These are phyloP conservation scores for Aquilaria sinensis DNA, from an alignment of 345 rosid genomes.

Conservation along the genomic window DNA sequence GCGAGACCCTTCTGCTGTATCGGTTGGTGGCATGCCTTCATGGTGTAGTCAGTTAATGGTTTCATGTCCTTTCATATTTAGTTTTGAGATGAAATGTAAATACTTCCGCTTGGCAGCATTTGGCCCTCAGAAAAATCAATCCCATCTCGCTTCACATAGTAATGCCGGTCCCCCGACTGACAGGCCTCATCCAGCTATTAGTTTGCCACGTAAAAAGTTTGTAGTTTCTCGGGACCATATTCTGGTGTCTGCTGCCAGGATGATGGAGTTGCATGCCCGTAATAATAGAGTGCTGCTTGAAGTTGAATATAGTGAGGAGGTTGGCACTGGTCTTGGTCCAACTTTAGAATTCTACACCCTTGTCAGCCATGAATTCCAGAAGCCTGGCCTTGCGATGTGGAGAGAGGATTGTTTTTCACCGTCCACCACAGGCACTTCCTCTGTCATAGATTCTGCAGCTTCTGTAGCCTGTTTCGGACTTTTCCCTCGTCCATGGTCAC, in stretches of 20 bases:
- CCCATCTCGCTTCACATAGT: conserved; percentile 30
- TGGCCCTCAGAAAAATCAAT: conserved; percentile 43
- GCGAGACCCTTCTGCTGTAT: conserved; percentile 66
- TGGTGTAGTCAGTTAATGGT: conserved; percentile 84
- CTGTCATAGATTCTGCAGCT: conserved; percentile 22
- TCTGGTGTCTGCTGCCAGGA: conserved; percentile 69
- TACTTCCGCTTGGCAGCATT: conserved; percentile 80
- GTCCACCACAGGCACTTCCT: conserved; percentile 16
- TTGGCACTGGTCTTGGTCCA: conserved; percentile 98
- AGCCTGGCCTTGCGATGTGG: conserved; percentile 77
- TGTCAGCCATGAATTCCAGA: conserved; percentile 85
- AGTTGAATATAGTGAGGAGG: conserved; percentile 87
- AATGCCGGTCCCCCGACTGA: conserved; percentile 42
- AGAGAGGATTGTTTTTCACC: conserved; percentile 49
- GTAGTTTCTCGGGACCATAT: conserved; percentile 61
- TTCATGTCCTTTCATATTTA: conserved; percentile 86
- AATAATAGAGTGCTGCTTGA: conserved; percentile 63
- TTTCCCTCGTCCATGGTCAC: conserved; percentile 78
- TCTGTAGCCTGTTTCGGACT: conserved; percentile 49
- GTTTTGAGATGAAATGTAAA: conserved; percentile 75
- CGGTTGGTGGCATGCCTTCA: conserved; percentile 64
- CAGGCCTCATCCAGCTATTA: conserved; percentile 35
- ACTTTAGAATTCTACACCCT: conserved; percentile 89
- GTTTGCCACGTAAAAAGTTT: conserved; percentile 65
- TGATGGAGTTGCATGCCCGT: conserved; percentile 66